Evolutionary conservation across 1,139 yeast species (phyloP), one percentile per base, ranked within the genome.

Genomic region (Blastobotrys malaysiensis): DNA sequence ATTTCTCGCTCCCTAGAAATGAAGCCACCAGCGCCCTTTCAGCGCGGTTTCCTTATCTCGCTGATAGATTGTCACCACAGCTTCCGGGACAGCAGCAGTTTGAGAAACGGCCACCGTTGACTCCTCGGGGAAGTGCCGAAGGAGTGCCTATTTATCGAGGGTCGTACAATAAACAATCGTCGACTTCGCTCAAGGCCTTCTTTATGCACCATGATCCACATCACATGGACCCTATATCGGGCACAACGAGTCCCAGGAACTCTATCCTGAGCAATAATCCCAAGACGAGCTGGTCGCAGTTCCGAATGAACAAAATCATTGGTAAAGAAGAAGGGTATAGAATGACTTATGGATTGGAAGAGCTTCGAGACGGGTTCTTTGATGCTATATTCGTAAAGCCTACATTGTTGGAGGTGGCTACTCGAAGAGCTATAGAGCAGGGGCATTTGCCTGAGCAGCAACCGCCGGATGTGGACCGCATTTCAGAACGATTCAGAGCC

Each of bases 291-390:
- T 31, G 39, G 39, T 47, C 53, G 19, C 50, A 44, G 36, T 11
- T 27, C 5, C 53, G 53, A 3, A 51, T 51, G 53, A 44, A 43
- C 19, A 27, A 50, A 9, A 45, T 52, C 13, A n/a, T 52, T 16
- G 13, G 49, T 20, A 36, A 45, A 9, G 51, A 47, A 11, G 26
- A 22, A 13, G 49, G 48, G 26, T 22, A 27, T 19, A 24, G 53
- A 3, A 52, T 50, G 36, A 49, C 45, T 43, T 74, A 67, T 56
- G 73, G 70, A 1, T 53, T 77, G 16, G 76, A 75, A 52, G 82
- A 78, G 57, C 59, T 75, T 21, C 65, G 81, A 57, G 75, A 75
- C 52, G 81, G 80, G 1, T 77, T 74, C 59, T 78, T 78, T 57
- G 81, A 77, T 58, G 76, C 81, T 0, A 66, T 73, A 0, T 77